Conservation (phyloP, 2,329 filamentous ascomycete species). For the Acarospora socialis region DNA sequence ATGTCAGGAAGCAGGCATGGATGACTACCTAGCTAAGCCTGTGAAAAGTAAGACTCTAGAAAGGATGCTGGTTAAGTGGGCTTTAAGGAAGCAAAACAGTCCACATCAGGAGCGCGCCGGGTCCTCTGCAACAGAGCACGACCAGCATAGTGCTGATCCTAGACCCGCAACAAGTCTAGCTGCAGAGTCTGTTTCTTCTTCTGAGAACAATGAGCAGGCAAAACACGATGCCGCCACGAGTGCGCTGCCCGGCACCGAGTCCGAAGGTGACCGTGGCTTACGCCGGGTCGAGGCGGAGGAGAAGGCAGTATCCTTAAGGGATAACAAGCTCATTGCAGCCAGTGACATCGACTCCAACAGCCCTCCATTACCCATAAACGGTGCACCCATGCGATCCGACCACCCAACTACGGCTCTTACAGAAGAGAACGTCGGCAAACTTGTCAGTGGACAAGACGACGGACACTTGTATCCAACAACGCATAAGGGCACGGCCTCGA, state of each 20-base stretch:
- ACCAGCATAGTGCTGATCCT: neutral
- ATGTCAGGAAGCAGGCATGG: slow-evolving; percentile 60
- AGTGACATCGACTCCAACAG: slow-evolving; percentile 19
- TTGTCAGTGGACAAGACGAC: no score
- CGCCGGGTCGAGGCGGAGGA: slow-evolving; percentile 39
- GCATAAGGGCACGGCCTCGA: no score
- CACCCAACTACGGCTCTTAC: slow-evolving; percentile 25
- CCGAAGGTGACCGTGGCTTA: slow-evolving; percentile 32
- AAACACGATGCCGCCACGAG: slow-evolving; percentile 17
- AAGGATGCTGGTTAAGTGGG: slow-evolving; percentile 59
- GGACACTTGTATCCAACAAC: no score
- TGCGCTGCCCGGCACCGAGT: slow-evolving; percentile 15
- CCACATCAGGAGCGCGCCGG: no score
- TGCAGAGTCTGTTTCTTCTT: neutral
- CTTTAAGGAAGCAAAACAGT: slow-evolving; percentile 29
- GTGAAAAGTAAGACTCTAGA: slow-evolving; percentile 55
- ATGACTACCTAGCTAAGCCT: slow-evolving; percentile 60
- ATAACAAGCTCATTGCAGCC: slow-evolving; percentile 40
- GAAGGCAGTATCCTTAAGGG: slow-evolving; percentile 37
- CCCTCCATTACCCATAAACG: neutral
- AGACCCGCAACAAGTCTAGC: neutral
- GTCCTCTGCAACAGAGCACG: slow-evolving; percentile 14
- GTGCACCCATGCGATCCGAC: neutral
- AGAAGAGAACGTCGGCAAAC: slow-evolving; percentile 39
- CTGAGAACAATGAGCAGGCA: slow-evolving; percentile 10